Evolutionary conservation across 2,329 filamentous ascomycete genomes (phyloP).

Genomic region (Aspergillus sp.): DNA sequence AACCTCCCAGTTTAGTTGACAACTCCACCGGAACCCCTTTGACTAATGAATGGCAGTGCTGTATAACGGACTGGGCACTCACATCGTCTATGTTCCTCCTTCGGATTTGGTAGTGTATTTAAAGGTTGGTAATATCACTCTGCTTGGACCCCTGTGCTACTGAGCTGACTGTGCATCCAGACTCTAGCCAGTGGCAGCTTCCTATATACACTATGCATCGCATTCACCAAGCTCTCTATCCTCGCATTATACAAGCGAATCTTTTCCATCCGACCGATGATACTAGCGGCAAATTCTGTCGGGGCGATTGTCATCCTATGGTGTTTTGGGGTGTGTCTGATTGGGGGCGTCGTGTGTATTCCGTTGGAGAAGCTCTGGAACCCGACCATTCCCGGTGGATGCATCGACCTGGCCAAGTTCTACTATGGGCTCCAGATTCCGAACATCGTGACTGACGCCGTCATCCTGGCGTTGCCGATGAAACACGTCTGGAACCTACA

Average conservation of each 20-base stretch:
- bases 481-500: constrained; percentile 29
- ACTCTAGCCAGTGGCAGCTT: constrained; percentile 27
- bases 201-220: constrained; percentile 28
- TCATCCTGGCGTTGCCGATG: constrained; percentile 33
- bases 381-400: constrained; percentile 24
- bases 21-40: too few relatives aligned
- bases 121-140: constrained; percentile 17
- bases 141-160: too few relatives aligned
- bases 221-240: constrained; percentile 32
- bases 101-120: constrained; percentile 24
- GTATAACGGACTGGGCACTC: constrained; percentile 28
- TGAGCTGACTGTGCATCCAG: constrained; percentile 7
- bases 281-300: constrained; percentile 23
- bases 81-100: constrained; percentile 20
- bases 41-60: constrained; percentile 16
- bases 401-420: constrained; percentile 30
- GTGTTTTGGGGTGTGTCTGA: constrained; percentile 28
- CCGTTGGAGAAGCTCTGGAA: constrained; percentile 29
- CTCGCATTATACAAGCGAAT: constrained; percentile 31
- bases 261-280: constrained; percentile 28
- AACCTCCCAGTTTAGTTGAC: neutral
- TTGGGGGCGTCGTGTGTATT: constrained; percentile 29
- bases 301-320: constrained; percentile 26
- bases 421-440: constrained; percentile 33
- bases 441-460: constrained; percentile 33